Conservation (phyloP, 2,329 filamentous ascomycete species). For the Hymenoscyphus scutula region DNA sequence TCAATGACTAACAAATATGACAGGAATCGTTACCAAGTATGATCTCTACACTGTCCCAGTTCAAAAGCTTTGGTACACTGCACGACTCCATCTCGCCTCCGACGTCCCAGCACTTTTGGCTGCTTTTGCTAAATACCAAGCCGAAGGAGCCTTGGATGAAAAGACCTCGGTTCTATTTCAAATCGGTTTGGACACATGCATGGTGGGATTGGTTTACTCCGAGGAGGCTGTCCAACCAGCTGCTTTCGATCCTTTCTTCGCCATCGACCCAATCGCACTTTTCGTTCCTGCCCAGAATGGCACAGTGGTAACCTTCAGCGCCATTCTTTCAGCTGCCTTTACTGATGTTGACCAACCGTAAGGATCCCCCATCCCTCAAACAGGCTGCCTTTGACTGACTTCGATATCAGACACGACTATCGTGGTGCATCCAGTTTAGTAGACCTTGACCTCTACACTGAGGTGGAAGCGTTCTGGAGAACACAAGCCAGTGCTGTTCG, state of each 20-base stretch:
- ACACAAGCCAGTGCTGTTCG: slow-evolving; percentile 11
- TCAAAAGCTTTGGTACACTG: slow-evolving; percentile 19
- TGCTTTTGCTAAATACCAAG: slow-evolving; percentile 13
- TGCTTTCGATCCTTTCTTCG: slow-evolving; percentile 8
- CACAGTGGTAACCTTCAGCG: slow-evolving; percentile 6
- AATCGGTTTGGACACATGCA: slow-evolving; percentile 1
- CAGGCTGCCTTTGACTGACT: not conserved
- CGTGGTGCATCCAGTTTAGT: slow-evolving; percentile 8
- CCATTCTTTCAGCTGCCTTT: not conserved
- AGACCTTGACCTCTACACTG: slow-evolving; percentile 8
- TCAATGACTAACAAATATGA: not conserved
- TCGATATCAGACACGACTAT: slow-evolving; percentile 12
- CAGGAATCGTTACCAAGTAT: slow-evolving; percentile 49
- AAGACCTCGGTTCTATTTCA: slow-evolving; percentile 4
- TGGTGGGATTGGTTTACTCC: slow-evolving; percentile 9
- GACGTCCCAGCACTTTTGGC: slow-evolving; percentile 9
- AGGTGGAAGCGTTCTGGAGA: slow-evolving; percentile 13
- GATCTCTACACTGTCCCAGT: slow-evolving; percentile 41
- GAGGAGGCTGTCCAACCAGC: not conserved
- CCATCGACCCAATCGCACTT: not conserved
- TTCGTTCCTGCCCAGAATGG: slow-evolving; percentile 8
- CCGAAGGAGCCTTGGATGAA: slow-evolving; percentile 5
- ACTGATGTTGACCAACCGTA: slow-evolving; percentile 1
- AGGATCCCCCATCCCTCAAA: not conserved
- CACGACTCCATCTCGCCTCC: slow-evolving; percentile 4